These are phyloP conservation scores for Jacaranda mimosifolia DNA, from an alignment of 257 asterid genomes.

Conservation along the genomic window DNA sequence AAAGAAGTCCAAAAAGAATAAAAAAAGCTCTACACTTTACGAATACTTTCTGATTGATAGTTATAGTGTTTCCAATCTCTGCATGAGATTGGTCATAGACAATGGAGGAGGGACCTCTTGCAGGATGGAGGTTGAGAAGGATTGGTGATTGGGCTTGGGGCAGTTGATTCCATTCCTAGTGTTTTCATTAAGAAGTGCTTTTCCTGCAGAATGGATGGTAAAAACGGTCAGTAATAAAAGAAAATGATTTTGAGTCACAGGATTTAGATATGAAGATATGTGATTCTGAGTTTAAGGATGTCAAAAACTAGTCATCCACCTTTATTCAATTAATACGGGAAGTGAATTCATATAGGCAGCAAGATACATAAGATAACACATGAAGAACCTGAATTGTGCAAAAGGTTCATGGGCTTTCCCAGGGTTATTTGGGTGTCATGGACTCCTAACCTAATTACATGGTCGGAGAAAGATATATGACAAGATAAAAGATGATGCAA, in stretches of 20 bases:
- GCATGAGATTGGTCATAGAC: slow-evolving; percentile 66
- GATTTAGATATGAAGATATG: not conserved
- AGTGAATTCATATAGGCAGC: not conserved
- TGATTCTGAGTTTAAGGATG: not conserved
- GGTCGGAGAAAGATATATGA: not conserved
- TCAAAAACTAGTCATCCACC: not conserved
- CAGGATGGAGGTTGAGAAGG: slow-evolving; percentile 84
- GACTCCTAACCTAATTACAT: not conserved
- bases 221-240: slow-evolving; percentile 9
- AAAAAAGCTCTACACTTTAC: slow-evolving; percentile 47
- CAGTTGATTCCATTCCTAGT: slow-evolving; percentile 84
- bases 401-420: not conserved
- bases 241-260: not conserved
- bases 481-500: slow-evolving; percentile 11
- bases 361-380: not conserved
- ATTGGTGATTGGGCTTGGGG: slow-evolving; percentile 54
- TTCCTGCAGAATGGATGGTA: slow-evolving; percentile 71
- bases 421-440: not conserved
- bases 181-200: slow-evolving; percentile 89
- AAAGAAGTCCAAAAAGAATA: slow-evolving; percentile 55
- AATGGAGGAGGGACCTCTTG: slow-evolving; percentile 98
- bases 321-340: not conserved
- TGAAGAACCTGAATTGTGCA: not conserved
- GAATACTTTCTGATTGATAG: slow-evolving; percentile 46
- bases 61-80: slow-evolving; percentile 46